Evolutionary conservation across 2,329 filamentous ascomycete genomes (phyloP), one percentile per base, ranked within the genome.

Genomic region (Neofusicoccum laricinum): DNA sequence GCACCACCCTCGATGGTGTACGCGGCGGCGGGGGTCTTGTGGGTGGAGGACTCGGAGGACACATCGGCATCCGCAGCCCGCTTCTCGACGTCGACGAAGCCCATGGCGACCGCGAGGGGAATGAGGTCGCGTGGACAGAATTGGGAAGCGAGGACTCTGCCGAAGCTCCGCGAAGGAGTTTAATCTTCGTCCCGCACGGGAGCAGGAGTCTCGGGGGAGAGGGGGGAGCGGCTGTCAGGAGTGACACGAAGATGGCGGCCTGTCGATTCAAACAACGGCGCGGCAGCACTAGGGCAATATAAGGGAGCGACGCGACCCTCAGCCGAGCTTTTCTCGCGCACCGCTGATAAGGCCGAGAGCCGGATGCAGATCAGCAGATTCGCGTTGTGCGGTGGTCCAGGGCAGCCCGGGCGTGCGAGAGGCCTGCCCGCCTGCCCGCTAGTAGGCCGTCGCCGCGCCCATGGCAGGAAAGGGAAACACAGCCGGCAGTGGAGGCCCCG

Each of bases 1-100:
- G 84, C 84, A 55, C 79, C 79, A 66, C 79, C 78, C 30, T 78
- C 76, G 53, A 78, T 74, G 53, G 72, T 66, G 40, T 67, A 67
- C 15, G 65, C 62, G 21, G 67, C 38, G 2, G 50, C 36, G 15
- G 41, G 17, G 19, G 63, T 25, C 50, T 49, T 66, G 68, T 53
- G 69, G 61, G 65, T 71, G 65, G 50, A 70, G 64, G 65, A 51
- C 19, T 45, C 64, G 30, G 66, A 64, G 8, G 62, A 66, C 55
- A 70, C 73, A 38, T 76, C 76, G 45, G 75, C 68, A 19, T 70
- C 55, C 65, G 68, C 66, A 64, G 69, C 67, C 62, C 68, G 63
- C 67, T 70, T 67, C 62, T 73, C 70, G 62, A 73, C 63, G 53
- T 71, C 68, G 58, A 68, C 67, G 51, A 66, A 66, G 36, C 53